phyloP scores from a whole-genome alignment of 1,139 yeast species.

The Kluyveromyces sp. region DNA sequence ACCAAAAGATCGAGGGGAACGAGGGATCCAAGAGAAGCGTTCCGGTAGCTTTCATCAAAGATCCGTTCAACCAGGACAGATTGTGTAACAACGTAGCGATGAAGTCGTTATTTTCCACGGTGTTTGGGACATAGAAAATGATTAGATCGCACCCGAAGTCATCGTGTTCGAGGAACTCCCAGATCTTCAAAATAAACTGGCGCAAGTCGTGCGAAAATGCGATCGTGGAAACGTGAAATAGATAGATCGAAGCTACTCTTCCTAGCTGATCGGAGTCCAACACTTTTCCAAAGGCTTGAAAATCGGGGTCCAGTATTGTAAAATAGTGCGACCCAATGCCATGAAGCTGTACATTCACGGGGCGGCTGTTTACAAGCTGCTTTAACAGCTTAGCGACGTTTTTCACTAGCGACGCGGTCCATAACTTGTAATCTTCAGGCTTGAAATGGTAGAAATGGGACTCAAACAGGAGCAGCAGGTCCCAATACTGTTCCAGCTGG shows the following conservation, averaged over 20 bases:
- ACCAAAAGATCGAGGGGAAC: slow-evolving; percentile 2
- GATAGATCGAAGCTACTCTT: background rate
- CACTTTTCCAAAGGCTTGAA: slow-evolving; percentile 6
- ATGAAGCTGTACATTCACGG: background rate
- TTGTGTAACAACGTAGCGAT: slow-evolving; percentile 1
- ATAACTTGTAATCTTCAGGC: slow-evolving; percentile 4
- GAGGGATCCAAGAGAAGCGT: background rate
- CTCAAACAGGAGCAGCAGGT: slow-evolving; percentile 26
- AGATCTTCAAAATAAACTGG: slow-evolving; percentile 3
- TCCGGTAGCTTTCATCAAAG: slow-evolving; percentile 5
- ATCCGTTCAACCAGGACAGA: slow-evolving; percentile 6
- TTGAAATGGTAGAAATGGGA: slow-evolving; percentile 16
- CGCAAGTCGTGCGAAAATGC: slow-evolving; percentile 4
- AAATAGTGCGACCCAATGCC: slow-evolving; percentile 5
- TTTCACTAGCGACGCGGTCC: slow-evolving; percentile 2
- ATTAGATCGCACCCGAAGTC: slow-evolving; percentile 3
- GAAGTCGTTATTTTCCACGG: slow-evolving; percentile 4
- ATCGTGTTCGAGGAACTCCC: slow-evolving; percentile 6
- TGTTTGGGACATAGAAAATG: slow-evolving; percentile 3
- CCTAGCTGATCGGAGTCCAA: slow-evolving; percentile 1
- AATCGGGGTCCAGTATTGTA: slow-evolving; percentile 2
- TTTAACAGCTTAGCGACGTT: background rate
- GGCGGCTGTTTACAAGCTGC: background rate
- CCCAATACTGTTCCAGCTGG: slow-evolving; percentile 27
- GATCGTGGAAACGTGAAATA: slow-evolving; percentile 1